These are phyloP conservation scores for Auricularia sp. DNA, from an alignment of 768 basidiomycete genomes.

Conservation along the genomic window DNA sequence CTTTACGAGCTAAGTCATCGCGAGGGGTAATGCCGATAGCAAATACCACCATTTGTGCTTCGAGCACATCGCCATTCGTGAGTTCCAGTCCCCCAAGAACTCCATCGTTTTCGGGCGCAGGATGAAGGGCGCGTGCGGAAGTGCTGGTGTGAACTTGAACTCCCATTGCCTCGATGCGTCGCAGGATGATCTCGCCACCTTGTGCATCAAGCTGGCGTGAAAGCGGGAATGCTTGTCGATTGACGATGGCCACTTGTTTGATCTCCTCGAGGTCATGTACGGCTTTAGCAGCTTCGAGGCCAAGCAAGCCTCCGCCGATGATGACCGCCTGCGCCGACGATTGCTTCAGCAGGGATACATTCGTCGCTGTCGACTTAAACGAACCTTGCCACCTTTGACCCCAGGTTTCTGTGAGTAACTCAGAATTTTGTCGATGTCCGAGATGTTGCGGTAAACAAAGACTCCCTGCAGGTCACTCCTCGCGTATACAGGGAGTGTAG, in stretches of 20 bases:
- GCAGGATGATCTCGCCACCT: constrained; percentile 50
- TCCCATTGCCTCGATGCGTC: constrained; percentile 50
- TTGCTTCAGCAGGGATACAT: too few relatives aligned
- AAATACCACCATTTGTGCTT: constrained; percentile 49
- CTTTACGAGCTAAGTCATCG: constrained; percentile 49
- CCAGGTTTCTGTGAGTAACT: constrained; percentile 39
- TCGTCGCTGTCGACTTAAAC: not conserved
- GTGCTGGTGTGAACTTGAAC: constrained; percentile 42
- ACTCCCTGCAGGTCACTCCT: constrained; percentile 31
- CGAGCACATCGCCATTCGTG: constrained; percentile 33
- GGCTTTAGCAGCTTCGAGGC: constrained; percentile 68
- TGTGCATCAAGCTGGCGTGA: constrained; percentile 50
- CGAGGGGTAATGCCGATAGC: constrained; percentile 65
- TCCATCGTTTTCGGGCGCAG: constrained; percentile 24
- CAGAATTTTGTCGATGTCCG: constrained; percentile 57
- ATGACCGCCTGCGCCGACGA: constrained; percentile 30
- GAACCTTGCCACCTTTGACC: constrained; percentile 25
- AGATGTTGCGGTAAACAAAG: constrained; percentile 64
- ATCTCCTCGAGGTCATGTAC: constrained; percentile 46
- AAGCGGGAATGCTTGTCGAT: constrained; percentile 42
- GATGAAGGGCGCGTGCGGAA: constrained; percentile 29
- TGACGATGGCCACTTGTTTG: constrained; percentile 41
- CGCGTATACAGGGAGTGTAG: constrained; percentile 51
- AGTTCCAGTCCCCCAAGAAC: constrained; percentile 41
- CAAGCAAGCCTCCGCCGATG: constrained; percentile 62